These are phyloP conservation scores for Rhizopus microsporus DNA, from an alignment of 371 early-diverging fungal genomes.

Conservation along the genomic window DNA sequence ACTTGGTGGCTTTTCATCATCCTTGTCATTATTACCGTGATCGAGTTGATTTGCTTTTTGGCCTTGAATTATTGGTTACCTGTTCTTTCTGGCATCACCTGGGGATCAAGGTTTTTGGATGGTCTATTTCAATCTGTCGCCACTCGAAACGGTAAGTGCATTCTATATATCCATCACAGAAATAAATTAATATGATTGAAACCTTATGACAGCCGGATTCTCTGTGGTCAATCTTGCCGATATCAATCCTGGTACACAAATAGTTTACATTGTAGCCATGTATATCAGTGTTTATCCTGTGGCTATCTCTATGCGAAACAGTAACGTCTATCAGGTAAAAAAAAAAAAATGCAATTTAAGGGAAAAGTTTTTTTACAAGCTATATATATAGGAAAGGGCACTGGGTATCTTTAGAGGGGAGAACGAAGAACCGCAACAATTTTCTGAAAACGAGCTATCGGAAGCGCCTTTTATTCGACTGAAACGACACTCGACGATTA, in stretches of 20 bases:
- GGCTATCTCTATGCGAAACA: constrained; percentile 54
- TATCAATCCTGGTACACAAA: constrained; percentile 47
- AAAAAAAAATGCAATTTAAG: not conserved
- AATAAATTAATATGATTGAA: not conserved
- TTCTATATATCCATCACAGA: not conserved
- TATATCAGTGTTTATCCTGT: constrained; percentile 57
- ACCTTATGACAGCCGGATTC: constrained; percentile 39
- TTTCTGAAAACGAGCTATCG: constrained; percentile 29
- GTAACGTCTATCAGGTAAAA: constrained; percentile 52
- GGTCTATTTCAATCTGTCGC: constrained; percentile 53
- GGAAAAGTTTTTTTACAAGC: not conserved
- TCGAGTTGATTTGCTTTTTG: constrained; percentile 42
- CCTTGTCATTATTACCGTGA: constrained; percentile 37
- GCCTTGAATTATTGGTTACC: constrained; percentile 51
- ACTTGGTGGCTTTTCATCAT: constrained; percentile 52
- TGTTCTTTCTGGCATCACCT: constrained; percentile 33
- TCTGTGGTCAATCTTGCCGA: constrained; percentile 40
- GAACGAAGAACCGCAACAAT: constrained; percentile 28
- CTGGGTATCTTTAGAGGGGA: constrained; percentile 48
- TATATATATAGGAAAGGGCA: constrained; percentile 40
- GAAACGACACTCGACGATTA: constrained; percentile 42
- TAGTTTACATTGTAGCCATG: constrained; percentile 54
- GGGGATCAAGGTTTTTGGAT: constrained; percentile 48
- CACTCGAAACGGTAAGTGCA: constrained; percentile 43
- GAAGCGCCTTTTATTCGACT: constrained; percentile 39